Evolutionary conservation across 2,329 filamentous ascomycete species (phyloP).

Genomic region (Leptographium galeiforme): DNA sequence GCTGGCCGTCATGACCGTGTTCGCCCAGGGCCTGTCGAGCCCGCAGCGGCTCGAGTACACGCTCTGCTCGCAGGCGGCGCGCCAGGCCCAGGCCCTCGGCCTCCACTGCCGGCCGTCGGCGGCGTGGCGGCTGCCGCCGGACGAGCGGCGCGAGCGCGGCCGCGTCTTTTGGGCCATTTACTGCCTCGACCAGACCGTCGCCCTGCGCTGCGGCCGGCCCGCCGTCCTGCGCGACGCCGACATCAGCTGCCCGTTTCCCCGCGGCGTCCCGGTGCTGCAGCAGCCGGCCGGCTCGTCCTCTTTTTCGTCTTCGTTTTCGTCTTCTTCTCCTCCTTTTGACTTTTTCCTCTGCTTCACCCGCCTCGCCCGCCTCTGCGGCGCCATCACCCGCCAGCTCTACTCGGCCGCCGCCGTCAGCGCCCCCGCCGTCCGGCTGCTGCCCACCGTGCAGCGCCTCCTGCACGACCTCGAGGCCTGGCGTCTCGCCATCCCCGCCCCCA

Average conservation of each 20-base stretch:
- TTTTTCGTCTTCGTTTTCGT: no score
- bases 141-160: constrained; percentile 2
- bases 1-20: constrained; percentile 3
- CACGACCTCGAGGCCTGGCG: not conserved
- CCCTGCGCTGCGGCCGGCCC: constrained; percentile 3
- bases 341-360: constrained; percentile 2
- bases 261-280: not conserved
- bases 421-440: not conserved
- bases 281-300: not conserved
- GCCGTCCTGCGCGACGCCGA: not conserved
- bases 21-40: constrained; percentile 4
- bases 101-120: constrained; percentile 1
- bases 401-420: not conserved
- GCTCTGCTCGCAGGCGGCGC: constrained; percentile 3
- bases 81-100: constrained; percentile 3
- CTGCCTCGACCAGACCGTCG: constrained; percentile 5
- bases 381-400: constrained; percentile 1
- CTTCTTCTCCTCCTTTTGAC: not conserved
- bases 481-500: not conserved
- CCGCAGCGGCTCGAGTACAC: constrained; percentile 6
- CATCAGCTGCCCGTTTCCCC: constrained; percentile 3
- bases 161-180: constrained; percentile 6
- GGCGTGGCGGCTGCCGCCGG: not conserved
- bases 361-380: constrained; percentile 2
- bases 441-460: not conserved